Base-by-base conservation (phyloP, 2,329 filamentous ascomycete genomes). In the Cyphellophora europaea region DNA sequence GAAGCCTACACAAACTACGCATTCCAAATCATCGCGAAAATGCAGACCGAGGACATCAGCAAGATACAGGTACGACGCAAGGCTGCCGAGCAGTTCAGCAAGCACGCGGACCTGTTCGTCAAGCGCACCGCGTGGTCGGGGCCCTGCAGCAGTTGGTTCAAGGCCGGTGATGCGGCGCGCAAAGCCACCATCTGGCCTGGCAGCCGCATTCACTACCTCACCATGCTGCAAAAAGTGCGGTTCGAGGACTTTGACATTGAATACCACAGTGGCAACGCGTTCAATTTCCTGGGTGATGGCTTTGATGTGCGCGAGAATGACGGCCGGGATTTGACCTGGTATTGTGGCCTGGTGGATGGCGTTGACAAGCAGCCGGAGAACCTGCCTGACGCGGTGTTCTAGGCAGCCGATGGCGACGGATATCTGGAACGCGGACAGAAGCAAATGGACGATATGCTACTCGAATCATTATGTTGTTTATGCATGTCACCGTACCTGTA, bases 281-380 rank as follows among this genome's bases (percentile, higher is more conserved):
- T 61, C 44, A 52, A 53, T 1, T 64, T 59, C 30, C 33, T 65
- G 47, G 61, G 61, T 1, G 63, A 61, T 48, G 60, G 64, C 2
- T 67, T 67, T 35, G 25, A 33, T 1, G 54, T 61, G 41, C 49
- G 51, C n/a, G 63, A 67, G 49, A 55, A 56, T 48, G 62, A 67
- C 50, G 63, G 62, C 12, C 54, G 62, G 36, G 63, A 66, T 49
- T 56, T 66, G 15, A 66, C 62, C 27, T 53, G 61, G 44, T 67
- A 67, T 51, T 38, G 66, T 28, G 63, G 62, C 1, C 44, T 42
- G 30, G 37, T 62, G 38, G 53, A 63, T n/a, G 27, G 27, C 17
- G 5, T 25, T n/a, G 34, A 36, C 11, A 30, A 21, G 27, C 34
- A 36, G 17, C 34, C 27, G 16, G 5, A 19, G 14, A 19, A 15